Evolutionary conservation across 2,329 filamentous ascomycete species (phyloP).

Genomic region (Penicillium sp.): DNA sequence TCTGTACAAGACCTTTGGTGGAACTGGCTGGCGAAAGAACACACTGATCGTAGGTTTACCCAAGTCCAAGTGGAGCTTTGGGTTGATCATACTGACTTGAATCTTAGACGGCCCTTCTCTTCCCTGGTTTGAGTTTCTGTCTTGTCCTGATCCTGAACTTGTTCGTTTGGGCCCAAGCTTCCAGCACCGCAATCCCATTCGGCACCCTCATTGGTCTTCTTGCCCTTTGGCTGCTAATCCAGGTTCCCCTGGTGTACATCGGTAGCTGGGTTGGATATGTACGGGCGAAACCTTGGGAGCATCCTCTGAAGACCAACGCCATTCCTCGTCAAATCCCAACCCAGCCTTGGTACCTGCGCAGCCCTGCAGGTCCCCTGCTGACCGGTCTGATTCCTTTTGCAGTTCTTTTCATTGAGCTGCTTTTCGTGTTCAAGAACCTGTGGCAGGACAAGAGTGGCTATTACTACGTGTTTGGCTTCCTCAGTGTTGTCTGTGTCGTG

Average conservation of each 20-base stretch:
- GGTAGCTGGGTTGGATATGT: slow-evolving; percentile 78
- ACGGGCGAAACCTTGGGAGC: slow-evolving; percentile 69
- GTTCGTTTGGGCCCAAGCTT: slow-evolving; percentile 88
- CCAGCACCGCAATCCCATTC: slow-evolving; percentile 83
- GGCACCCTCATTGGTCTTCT: slow-evolving; percentile 73
- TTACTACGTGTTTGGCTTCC: slow-evolving; percentile 89
- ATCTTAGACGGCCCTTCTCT: slow-evolving; percentile 67
- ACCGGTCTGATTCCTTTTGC: slow-evolving; percentile 81
- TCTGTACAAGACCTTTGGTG: slow-evolving; percentile 81
- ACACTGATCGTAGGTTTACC: slow-evolving; percentile 58
- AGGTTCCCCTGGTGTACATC: slow-evolving; percentile 79
- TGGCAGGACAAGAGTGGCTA: slow-evolving; percentile 92
- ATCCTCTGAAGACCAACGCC: slow-evolving; percentile 75
- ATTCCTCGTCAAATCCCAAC: slow-evolving; percentile 73
- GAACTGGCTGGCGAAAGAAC: slow-evolving; percentile 73
- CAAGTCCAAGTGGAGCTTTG: neutral
- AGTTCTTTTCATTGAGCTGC: slow-evolving; percentile 82
- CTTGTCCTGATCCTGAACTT: slow-evolving; percentile 79
- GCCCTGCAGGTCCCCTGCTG: slow-evolving; percentile 65
- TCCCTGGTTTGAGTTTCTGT: slow-evolving; percentile 75
- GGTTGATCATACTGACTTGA: neutral
- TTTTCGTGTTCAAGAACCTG: slow-evolving; percentile 83
- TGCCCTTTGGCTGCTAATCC: slow-evolving; percentile 79
- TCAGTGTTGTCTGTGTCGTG: slow-evolving; percentile 72
- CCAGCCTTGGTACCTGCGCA: slow-evolving; percentile 74